Base-by-base conservation (phyloP, 345 rosid species). In the Gossypium stocksii region DNA sequence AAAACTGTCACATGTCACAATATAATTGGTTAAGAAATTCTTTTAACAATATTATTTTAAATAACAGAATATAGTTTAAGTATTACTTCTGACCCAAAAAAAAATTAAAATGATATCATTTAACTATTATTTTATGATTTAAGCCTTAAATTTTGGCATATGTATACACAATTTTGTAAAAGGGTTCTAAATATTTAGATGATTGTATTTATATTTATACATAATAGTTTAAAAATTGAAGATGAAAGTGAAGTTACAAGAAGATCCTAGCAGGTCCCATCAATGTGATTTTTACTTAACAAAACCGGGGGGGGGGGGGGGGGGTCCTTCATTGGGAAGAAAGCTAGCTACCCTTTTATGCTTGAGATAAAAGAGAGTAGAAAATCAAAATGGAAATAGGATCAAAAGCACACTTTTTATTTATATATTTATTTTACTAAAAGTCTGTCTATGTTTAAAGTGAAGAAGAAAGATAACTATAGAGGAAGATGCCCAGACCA, bases 401-500 rank as follows among this genome's bases (percentile, higher is more conserved):
- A 52, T 23, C 70, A n/a, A 74, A 23, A 13, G 64, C 69, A 43
- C 51, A 68, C 27, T 13, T 45, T 20, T 66, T 34, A 34, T 7
- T 7, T 48, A 11, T 48, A 11, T 48, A 48, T 48, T 48, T 1
- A 48, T 48, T 10, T 11, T 66, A 38, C 2, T 27, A 20, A 45
- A 44, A 20, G 11, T 14, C 19, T 66, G 34, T 45, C 54, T 9
- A n/a, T 9, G 51, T 14, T 70, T 64, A 71, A 79, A 70, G 73
- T 45, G 5, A 5, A 62, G 71, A 20, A 62, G 57, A 53, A n/a
- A 59, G 59, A 20, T 16, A 59, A 23, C 20, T 49, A 19, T 2
- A 63, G 60, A 58, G 66, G 48, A 66, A 76, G 72, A 46, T 49
- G 49, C 77, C 70, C 52, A 44, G 77, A 62, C 68, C 68, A 79